Evolutionary conservation across 139 green algal species (phyloP), one percentile per base, ranked within the genome.

Genomic region (Micractinium sp.): DNA sequence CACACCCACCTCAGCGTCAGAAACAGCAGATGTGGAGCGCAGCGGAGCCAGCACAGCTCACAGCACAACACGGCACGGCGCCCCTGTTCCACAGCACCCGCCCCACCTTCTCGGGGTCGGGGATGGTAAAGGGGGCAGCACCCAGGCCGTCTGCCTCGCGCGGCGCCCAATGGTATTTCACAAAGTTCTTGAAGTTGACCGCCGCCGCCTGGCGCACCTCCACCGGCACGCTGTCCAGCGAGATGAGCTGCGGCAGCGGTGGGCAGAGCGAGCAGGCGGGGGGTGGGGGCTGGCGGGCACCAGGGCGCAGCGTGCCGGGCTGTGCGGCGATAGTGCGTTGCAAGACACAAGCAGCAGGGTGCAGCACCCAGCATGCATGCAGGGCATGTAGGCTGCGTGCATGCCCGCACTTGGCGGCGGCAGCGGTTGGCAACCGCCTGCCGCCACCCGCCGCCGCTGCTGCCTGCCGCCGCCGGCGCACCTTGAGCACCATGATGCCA

Each of bases 161-260:
- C 18, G 74, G 47, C 53, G 74, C 92, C 98, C 98, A 99, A 75
- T 95, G 90, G 61, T 95, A 96, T 91, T 99, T 99, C 67, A 99
- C 92, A 39, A 93, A 88, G 91, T 99, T 99, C 82, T 99, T 99
- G 91, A 99, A 99, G 90, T 96, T 97, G 33, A 99, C 96, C 22
- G 98, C 96, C 3, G 97, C 98, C 12, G 97, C 95, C 82, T 98
- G 96, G 5, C 96, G 93, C 38, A 99, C 93, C 74, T 96, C 93
- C 35, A 94, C 85, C 15, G 94, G 91, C 33, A 96, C 73, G 7
- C 71, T 81, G 20, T 96, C 94, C 20, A 90, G 85, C 1, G 92
- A 90, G 41, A 97, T 92, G 9, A 98, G 80, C 94, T 98, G 94
- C 91, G 74, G 38, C 20, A 25, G 67, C 25, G 0, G 25, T 2